These are phyloP conservation scores for Hypholoma fasciculare DNA, from an alignment of 768 basidiomycete genomes.

Conservation along the genomic window DNA sequence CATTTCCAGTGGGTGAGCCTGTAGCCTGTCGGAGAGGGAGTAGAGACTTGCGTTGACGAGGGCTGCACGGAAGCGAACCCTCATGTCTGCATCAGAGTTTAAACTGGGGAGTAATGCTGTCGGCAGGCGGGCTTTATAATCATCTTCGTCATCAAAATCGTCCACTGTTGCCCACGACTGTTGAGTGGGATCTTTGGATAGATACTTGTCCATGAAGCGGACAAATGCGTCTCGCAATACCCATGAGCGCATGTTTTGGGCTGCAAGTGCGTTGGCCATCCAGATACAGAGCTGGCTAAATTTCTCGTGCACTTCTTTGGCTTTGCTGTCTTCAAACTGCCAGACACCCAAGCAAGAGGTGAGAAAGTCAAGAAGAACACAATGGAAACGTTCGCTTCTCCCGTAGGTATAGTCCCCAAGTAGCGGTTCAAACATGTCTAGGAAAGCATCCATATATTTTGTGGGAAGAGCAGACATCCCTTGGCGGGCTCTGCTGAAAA, in stretches of 20 bases:
- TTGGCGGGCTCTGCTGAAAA: conserved; percentile 55
- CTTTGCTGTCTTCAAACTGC: conserved; percentile 32
- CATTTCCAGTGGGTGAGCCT: conserved; percentile 29
- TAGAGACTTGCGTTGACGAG: conserved; percentile 60
- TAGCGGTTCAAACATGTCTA: conserved; percentile 54
- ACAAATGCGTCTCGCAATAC: conserved; percentile 62
- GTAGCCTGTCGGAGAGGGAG: conserved; percentile 40
- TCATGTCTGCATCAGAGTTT: conserved; percentile 72
- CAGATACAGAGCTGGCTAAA: conserved; percentile 53
- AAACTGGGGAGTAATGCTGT: conserved; percentile 50
- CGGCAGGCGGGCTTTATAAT: conserved; percentile 31
- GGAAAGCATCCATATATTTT: conserved; percentile 50
- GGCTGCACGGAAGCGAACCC: conserved; percentile 81
- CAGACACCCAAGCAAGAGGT: conserved; percentile 65
- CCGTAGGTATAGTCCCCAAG: conserved; percentile 55
- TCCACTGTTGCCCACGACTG: conserved; percentile 39
- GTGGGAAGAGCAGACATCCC: conserved; percentile 53
- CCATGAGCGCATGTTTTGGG: conserved; percentile 58
- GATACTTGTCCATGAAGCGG: conserved; percentile 66
- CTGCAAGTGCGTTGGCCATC: conserved; percentile 46
- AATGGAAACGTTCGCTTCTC: conserved; percentile 50
- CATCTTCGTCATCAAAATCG: conserved; percentile 23
- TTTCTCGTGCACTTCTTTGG: conserved; percentile 39
- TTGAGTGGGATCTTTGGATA: conserved; percentile 56
- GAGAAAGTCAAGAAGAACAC: conserved; percentile 60